Base-by-base conservation (phyloP, 169 alveolate species). In the Besnoitia besnoiti region DNA sequence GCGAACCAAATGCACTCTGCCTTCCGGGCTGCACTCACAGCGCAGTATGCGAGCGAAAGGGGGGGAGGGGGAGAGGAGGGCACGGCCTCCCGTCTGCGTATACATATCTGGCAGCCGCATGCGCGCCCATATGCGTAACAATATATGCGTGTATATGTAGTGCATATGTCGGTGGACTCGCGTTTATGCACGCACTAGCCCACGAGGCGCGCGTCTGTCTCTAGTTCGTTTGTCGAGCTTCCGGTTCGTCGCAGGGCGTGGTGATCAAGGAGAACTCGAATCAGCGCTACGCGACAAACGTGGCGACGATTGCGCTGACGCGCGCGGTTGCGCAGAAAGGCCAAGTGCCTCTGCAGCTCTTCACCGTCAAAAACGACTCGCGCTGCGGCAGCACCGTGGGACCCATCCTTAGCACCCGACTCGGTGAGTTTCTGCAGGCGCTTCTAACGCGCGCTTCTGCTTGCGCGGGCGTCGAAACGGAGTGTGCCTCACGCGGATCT, bases 381-480 rank as follows among this genome's bases (percentile, higher is more conserved):
- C 98, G 99, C 51, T 98, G 99, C 94, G 99, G 99, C 42, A 95
- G 98, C 40, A 98, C 99, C 14, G 97, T 98, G 55, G 99, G 99
- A 19, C 99, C 99, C 42, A 95, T 97, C 93, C 95, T 98, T 93
- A 96, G 99, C 35, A 95, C 98, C 42, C 96, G 96, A 21, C 92
- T 98, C 47, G 99, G 99, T 93, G n/a, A n/a, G n/a, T n/a, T n/a
- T n/a, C n/a, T n/a, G n/a, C n/a, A n/a, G n/a, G n/a, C n/a, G n/a
- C n/a, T n/a, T n/a, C n/a, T n/a, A n/a, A n/a, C n/a, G n/a, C n/a
- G n/a, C n/a, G n/a, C n/a, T n/a, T n/a, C n/a, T n/a, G n/a, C n/a
- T n/a, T n/a, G n/a, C n/a, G n/a, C n/a, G n/a, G n/a, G n/a, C n/a
- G n/a, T n/a, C n/a, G n/a, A n/a, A n/a, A n/a, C n/a, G n/a, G n/a